phyloP scores from a whole-genome alignment of 1,284 basidiomycete genomes.

The Bjerkandera adusta region DNA sequence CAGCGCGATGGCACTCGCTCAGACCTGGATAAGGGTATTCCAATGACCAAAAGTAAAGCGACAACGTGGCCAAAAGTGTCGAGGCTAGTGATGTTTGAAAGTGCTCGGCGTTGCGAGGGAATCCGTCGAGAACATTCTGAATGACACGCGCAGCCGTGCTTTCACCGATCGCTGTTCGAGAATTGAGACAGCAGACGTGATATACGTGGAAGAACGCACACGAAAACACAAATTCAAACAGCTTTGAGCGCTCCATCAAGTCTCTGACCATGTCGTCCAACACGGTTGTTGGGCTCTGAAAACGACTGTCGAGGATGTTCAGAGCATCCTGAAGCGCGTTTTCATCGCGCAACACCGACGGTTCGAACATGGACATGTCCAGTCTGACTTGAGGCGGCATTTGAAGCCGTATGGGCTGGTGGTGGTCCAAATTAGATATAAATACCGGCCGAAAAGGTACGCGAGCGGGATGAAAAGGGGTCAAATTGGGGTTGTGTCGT shows the following conservation, averaged over 20 bases:
- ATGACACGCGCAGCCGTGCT: slow-evolving; percentile 1
- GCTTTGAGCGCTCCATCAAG: slow-evolving; percentile 3
- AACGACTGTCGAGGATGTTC: slow-evolving; percentile 12
- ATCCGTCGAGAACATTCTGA: slow-evolving; percentile 3
- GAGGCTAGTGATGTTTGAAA: slow-evolving; percentile 10
- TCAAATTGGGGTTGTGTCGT: too few relatives aligned
- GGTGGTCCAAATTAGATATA: too few relatives aligned
- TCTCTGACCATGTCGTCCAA: neutral
- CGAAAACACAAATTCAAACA: slow-evolving; percentile 17
- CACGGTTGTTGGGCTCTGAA: slow-evolving; percentile 7
- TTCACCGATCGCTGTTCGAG: slow-evolving; percentile 4
- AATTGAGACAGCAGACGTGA: neutral
- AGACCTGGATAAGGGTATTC: slow-evolving; percentile 9
- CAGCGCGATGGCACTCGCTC: slow-evolving; percentile 10
- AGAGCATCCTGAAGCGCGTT: slow-evolving; percentile 15
- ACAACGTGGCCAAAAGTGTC: slow-evolving; percentile 7
- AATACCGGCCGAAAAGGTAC: too few relatives aligned
- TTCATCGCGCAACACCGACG: slow-evolving; percentile 13
- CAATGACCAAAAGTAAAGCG: slow-evolving; percentile 15
- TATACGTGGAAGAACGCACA: slow-evolving; percentile 8
- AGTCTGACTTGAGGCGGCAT: neutral
- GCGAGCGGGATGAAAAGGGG: too few relatives aligned
- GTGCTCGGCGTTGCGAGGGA: slow-evolving; percentile 5
- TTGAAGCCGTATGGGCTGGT: too few relatives aligned
- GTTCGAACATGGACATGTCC: slow-evolving; percentile 11